These are phyloP conservation scores for Phyllostachys edulis DNA, from an alignment of 176 grass and related monocot species.

Conservation along the genomic window DNA sequence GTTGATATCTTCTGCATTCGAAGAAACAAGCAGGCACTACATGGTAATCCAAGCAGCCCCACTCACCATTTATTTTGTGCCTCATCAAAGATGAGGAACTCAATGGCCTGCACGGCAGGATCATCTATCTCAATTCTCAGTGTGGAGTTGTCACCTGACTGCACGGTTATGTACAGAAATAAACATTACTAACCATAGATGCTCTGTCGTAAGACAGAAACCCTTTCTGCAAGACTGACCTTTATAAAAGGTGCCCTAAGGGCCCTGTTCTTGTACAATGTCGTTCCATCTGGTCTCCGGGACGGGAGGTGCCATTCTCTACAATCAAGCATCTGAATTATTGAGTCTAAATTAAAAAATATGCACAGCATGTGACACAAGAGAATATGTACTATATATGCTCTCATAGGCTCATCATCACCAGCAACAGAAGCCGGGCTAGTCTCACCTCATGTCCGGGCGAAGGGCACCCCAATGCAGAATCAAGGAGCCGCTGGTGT, in stretches of 20 bases:
- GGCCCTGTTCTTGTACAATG: constrained; percentile 71
- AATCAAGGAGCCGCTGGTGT: constrained; percentile 53
- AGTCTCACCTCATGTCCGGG: constrained; percentile 47
- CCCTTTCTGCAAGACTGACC: constrained; percentile 41
- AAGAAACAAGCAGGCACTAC: neutral
- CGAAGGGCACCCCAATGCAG: constrained; percentile 88
- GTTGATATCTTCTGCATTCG: neutral
- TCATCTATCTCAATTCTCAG: constrained; percentile 82
- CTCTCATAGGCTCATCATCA: neutral
- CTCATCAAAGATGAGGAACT: constrained; percentile 84
- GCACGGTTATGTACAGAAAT: constrained; percentile 15
- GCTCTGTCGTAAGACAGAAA: neutral
- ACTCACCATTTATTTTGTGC: constrained; percentile 82
- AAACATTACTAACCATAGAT: neutral
- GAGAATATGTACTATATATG: neutral
- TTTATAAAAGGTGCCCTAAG: constrained; percentile 76
- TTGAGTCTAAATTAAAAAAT: neutral
- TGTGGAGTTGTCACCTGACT: constrained; percentile 75
- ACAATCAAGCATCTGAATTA: constrained; percentile 36
- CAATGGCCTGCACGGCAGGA: constrained; percentile 71
- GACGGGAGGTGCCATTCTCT: constrained; percentile 79
- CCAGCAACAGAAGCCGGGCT: neutral
- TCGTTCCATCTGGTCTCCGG: constrained; percentile 61
- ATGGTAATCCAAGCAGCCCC: constrained; percentile 12
- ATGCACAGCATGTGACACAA: neutral